phyloP scores from a whole-genome alignment of 352 stramenopile species.

The Phytophthora agathidicida region DNA sequence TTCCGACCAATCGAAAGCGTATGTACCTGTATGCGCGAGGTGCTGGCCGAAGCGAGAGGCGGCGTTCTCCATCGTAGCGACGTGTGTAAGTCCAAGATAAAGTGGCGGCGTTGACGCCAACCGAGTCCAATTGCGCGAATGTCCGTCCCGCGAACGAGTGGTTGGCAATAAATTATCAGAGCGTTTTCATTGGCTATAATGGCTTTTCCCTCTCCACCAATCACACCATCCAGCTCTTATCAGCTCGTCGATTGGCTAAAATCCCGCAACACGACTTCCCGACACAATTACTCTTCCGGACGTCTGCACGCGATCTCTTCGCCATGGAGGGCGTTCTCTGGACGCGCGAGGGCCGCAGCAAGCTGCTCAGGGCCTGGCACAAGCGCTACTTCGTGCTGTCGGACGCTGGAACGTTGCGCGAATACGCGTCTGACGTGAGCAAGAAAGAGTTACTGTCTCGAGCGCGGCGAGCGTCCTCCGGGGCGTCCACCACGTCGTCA shows the following conservation, averaged over 20 bases:
- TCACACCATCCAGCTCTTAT: neutral
- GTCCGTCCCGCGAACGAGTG: constrained; percentile 20
- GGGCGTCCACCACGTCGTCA: constrained; percentile 19
- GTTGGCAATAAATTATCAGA: constrained; percentile 8
- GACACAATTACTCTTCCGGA: neutral
- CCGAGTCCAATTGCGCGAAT: constrained; percentile 19
- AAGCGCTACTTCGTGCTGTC: constrained; percentile 76
- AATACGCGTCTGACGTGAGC: constrained; percentile 47
- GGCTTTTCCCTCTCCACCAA: constrained; percentile 2
- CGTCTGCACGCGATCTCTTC: too few relatives aligned
- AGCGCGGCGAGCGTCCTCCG: constrained; percentile 10
- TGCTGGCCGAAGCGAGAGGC: constrained; percentile 86
- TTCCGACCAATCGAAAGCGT: neutral
- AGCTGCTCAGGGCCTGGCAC: constrained; percentile 69
- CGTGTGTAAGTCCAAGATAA: neutral
- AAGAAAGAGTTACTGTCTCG: constrained; percentile 20
- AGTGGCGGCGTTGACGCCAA: neutral
- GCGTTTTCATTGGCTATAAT: constrained; percentile 21
- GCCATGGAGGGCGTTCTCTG: constrained; percentile 69
- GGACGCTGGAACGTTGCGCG: constrained; percentile 45
- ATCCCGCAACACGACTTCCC: constrained; percentile 4
- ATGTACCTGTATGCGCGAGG: constrained; percentile 78
- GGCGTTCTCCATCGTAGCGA: constrained; percentile 66
- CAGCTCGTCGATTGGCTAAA: constrained; percentile 15
- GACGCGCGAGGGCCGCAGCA: constrained; percentile 51